Evolutionary conservation across 257 asterid species (phyloP), one percentile per base, ranked within the genome.

Genomic region (Solanum paucissectum): DNA sequence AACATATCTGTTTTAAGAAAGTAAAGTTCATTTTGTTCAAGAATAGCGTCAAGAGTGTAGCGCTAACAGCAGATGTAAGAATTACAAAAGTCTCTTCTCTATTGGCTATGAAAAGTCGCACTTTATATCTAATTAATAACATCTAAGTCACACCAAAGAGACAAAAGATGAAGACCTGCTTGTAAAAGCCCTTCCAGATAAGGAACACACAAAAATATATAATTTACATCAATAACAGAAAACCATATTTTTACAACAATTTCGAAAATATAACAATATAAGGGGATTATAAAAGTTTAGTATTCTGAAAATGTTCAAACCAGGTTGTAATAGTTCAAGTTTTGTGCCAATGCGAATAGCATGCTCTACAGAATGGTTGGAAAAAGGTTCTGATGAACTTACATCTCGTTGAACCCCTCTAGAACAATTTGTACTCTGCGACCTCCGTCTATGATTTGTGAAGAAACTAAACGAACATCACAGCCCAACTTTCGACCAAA

Each of bases 401-500:
- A 88, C 90, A 44, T 89, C 72, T 91, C 91, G 20, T 69, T 6
- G 81, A 34, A 33, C 34, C n/a, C 74, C 34, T 89, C 90, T 69
- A 91, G 44, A 86, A 89, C 86, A 72, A 84, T 49, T 77, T 87
- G 82, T 49, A 88, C 79, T 42, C 84, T 71, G 23, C 73, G 87
- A 71, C 90, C 91, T 18, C 87, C 88, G 62, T 89, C 88, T 42
- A 84, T 76, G 77, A 87, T 89, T 77, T 84, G 58, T 23, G 83
- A 88, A 8, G 87, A 88, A 86, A 87, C 88, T 86, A 91, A 36
- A 74, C 87, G 90, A 60, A 89, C 90, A 84, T 91, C 90, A 68
- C 85, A 88, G 46, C 91, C 88, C 40, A 52, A 87, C 88, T 68
- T 32, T 32, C 68, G 74, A 21, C 93, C 91, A 88, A 91, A 91